Conservation (phyloP, 1,284 basidiomycete genomes). For the Porodaedalea pini region DNA sequence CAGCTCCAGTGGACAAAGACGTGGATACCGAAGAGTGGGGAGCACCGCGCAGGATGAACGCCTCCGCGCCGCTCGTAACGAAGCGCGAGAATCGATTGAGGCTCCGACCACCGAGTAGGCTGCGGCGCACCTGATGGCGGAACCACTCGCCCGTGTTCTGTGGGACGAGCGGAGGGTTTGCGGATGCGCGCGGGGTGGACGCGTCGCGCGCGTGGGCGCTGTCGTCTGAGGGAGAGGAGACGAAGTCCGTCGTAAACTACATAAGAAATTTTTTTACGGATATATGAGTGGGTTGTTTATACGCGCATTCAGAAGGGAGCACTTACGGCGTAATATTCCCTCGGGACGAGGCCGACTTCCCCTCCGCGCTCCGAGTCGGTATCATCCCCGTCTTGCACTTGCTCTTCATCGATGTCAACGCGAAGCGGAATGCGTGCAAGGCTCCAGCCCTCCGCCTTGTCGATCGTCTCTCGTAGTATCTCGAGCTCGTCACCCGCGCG, state of each 20-base stretch:
- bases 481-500: constrained; percentile 63
- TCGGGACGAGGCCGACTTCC: constrained; percentile 66
- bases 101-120: constrained; percentile 69
- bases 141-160: constrained; percentile 77
- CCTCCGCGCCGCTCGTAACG: constrained; percentile 81
- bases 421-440: constrained; percentile 39
- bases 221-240: constrained; percentile 38
- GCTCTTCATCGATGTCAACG: constrained; percentile 2
- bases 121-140: constrained; percentile 33
- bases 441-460: constrained; percentile 60
- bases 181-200: constrained; percentile 46
- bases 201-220: constrained; percentile 35
- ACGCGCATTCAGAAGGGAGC: constrained; percentile 12
- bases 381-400: constrained; percentile 33
- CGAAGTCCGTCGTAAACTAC: constrained; percentile 63
- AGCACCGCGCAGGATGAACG: constrained; percentile 65
- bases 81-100: constrained; percentile 82
- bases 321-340: constrained; percentile 68
- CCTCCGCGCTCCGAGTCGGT: constrained; percentile 32
- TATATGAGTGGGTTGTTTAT: no score
- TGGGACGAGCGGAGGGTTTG: constrained; percentile 49
- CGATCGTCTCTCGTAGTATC: constrained; percentile 59
- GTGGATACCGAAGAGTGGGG: constrained; percentile 10
- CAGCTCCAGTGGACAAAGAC: neutral
- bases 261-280: no score